Evolutionary conservation across 805 yeast genomes (phyloP), one percentile per base, ranked within the genome.

Genomic region (Saccharomycopsis guyanensis): DNA sequence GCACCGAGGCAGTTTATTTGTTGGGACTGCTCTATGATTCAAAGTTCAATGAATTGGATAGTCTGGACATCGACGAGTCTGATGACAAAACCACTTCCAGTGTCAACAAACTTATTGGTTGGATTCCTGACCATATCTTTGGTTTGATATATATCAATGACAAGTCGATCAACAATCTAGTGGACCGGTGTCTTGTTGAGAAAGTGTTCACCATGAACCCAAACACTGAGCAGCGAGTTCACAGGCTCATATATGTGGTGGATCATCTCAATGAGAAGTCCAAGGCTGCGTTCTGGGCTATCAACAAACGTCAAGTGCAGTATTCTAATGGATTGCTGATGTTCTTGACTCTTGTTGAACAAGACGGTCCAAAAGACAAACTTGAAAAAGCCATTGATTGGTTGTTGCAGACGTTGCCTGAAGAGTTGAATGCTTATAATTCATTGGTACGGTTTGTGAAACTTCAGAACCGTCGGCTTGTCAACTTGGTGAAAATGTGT

Each of bases 81-180:
- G 29, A 25, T 22, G 19, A 10, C 8, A 41, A 38, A 18, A 50
- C 45, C 7, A 43, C 44, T 15, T 22, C 27, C 5, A 31, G 29
- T 22, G 31, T 50, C 8, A 65, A 66, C 15, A 55, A 57, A 4
- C 49, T 66, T 20, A 57, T 76, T 6, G 59, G 62, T 3, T 69
- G 70, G 59, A 78, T 87, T 22, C 96, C 96, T 1, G 75, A 77
- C 38, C 71, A 72, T 19, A 60, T 88, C 0, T 64, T 88, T 39
- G 75, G 78, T 19, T 68, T 86, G 38, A 71, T 82, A 42, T 88
- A 84, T 56, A 81, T 88, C 52, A 86, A 86, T 58, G 88, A 84
- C 55, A 71, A 65, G 43, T 66, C 69, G 7, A 80, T 86, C 42
- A 86, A 81, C 47, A 71, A 80, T 10, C 65, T 73, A 10, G 82